Base-by-base conservation (phyloP, 1,139 yeast species). In the Saccharomyces hybrid region DNA sequence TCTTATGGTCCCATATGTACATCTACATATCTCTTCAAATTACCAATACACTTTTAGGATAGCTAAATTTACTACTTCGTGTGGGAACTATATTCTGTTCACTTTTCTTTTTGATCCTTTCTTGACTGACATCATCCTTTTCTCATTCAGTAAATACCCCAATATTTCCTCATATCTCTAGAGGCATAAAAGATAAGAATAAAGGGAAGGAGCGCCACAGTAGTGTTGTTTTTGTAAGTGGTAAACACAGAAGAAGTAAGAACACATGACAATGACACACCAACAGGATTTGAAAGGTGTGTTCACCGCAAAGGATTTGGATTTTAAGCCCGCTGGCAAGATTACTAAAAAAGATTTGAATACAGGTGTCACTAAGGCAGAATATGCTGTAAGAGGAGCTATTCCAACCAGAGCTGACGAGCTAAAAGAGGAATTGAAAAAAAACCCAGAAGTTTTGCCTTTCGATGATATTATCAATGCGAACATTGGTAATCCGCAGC, bases 401-500 rank as follows among this genome's bases (percentile, higher is more conserved):
- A 85, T 93, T 57, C 97, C 98, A 9, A 81, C 83, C 55, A 81
- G 89, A 61, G 98, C 98, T 19, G 98, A 91, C 65, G 88, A 89
- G 67, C 75, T 93, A 55, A 78, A 83, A 56, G 74, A 73, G n/a
- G 78, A 83, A 59, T 74, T 86, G 50, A 69, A 70, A 27, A 67
- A 72, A 47, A 75, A 79, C 49, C 82, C 84, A 25, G 78, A 75
- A 47, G 80, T 86, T 2, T 75, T 88, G 56, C 96, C 96, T 1
- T 93, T 90, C 67, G 75, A 79, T 48, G 75, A 80, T 58, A 87
- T 93, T 62, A 84, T 91, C 66, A 82, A 82, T 65, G 95, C 97
- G 58, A 93, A 91, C 70, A 93, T 93, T 59, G 99, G 99, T 46
- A 93, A 93, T 70, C 99, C 99, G 1, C 99, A 93, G 71, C 97